Conservation (phyloP, 345 rosid genomes). For the Heritiera fomes region DNA sequence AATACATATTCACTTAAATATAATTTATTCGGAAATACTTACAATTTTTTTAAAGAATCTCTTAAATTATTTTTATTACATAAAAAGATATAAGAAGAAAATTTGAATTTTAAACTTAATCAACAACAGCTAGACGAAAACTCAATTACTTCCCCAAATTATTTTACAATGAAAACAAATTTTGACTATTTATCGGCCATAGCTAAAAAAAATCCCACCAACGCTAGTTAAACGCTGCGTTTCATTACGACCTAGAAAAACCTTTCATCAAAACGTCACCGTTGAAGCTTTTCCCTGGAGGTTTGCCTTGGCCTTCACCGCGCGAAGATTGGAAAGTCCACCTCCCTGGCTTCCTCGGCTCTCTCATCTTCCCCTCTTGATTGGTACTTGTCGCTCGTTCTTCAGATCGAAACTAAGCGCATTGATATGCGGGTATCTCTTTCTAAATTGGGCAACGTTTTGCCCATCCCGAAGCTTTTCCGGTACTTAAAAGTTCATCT, state of each 20-base stretch:
- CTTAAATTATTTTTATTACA: too few species aligned
- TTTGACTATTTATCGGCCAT: too few species aligned
- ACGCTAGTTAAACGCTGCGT: not conserved
- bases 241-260: not conserved
- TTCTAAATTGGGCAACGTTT: conserved; percentile 29
- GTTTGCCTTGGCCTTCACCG: not conserved
- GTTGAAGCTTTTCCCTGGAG: not conserved
- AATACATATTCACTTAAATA: not conserved
- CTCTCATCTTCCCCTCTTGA: not conserved
- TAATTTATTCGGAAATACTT: too few species aligned
- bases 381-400: not conserved
- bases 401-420: conserved; percentile 13
- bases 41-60: too few species aligned
- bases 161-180: too few species aligned
- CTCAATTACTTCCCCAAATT: too few species aligned
- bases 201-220: too few species aligned
- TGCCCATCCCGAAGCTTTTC: conserved; percentile 63
- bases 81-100: too few species aligned
- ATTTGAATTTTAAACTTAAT: too few species aligned
- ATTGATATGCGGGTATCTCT: conserved; percentile 40
- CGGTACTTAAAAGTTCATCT: conserved; percentile 34
- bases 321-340: not conserved
- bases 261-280: not conserved
- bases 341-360: not conserved
- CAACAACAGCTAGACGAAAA: too few species aligned